Evolutionary conservation across 2,329 filamentous ascomycete species (phyloP), one percentile per base, ranked within the genome.

Genomic region (Teratosphaeria epicoccoides): DNA sequence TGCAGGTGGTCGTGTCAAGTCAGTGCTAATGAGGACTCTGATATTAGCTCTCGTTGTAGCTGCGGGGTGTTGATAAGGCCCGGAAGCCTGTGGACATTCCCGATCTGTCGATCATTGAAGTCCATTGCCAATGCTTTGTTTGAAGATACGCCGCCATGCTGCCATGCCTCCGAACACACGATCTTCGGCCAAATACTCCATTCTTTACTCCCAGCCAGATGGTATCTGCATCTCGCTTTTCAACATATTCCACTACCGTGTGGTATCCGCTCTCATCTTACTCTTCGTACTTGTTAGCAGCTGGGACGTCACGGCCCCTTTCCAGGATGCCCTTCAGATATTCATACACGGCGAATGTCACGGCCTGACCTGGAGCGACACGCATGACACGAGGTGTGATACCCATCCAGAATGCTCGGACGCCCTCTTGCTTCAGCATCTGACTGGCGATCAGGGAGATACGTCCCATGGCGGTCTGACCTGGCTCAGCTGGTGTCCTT

Each of bases 331-430:
- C 69, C 63, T 75, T 76, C 52, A 77, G 56, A 51, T 74, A 76
- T 59, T 77, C 74, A 54, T 77, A 77, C 17, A 76, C 74, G 17
- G 74, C 84, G 61, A 85, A 85, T 2, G 82, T 85, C 44, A 85
- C 82, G 17, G 83, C 93, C 76, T 98, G 93, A 46, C 93, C 93
- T 6, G 93, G 93, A 24, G 93, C 93, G 50, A 98, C 93, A 65
- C 93, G 83, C 89, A 97, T 97, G 61, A 98, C 87, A 63, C 93
- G 82, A 6, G 93, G 93, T 46, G 93, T 98, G 71, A 98, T 98
- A 63, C 93, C 93, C 79, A 97, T 97, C 78, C 95, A 98, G 73
- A 98, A 98, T 46, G 93, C 93, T 63, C 88, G 84, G 61, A 91
- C 77, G 29, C 93, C 93, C 73, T 98, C 93, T 74, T 95, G 87